Evolutionary conservation across 2,329 filamentous ascomycete genomes (phyloP), one percentile per base, ranked within the genome.

Genomic region (Xylaria multiplex): DNA sequence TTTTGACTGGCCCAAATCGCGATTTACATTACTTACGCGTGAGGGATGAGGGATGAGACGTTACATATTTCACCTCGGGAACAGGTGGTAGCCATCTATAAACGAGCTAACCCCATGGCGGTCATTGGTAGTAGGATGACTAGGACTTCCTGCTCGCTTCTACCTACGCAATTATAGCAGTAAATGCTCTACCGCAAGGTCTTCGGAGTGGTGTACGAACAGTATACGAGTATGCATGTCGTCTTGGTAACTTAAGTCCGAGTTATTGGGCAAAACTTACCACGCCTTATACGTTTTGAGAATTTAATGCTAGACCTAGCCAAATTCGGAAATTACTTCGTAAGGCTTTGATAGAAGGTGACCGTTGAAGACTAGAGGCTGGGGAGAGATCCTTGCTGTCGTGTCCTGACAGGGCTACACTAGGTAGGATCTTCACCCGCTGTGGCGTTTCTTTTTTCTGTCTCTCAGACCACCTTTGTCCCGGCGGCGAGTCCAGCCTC

Each of bases 271-370:
- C 43, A 43, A 53, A 56, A 27, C 22, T 42, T 56, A 11, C 52
- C 46, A 30, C 59, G 50, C 59, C 45, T 57, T 66, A 64, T 52
- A 53, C 48, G 32, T 58, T 32, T 43, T 55, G 42, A 59, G 54
- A 48, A 40, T 19, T 57, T 32, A 54, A 24, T 45, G 22, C 22
- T 27, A 32, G 24, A 19, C 24, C 59, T 68, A 67, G 46, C 66
- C 61, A 37, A 27, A 71, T 71, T 14, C n/a, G 64, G 65, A 61
- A 69, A 69, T 54, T 24, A 69, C 55, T 49, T 72, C 66, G 67
- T 58, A 63, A 65, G 64, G 65, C 64, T 71, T 69, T 43, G 42
- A 45, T 24, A 59, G 56, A 61, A 54, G 62, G 37, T 61, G 64
- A 57, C 63, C 67, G 67, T 67, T 61, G 46, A 49, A 60, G 59